Percentiles rank a stretch among this genome's conserved stretches.
phyloP scores from a whole-genome alignment of 371 early-diverging fungal species.

The Mortierella sp. region DNA sequence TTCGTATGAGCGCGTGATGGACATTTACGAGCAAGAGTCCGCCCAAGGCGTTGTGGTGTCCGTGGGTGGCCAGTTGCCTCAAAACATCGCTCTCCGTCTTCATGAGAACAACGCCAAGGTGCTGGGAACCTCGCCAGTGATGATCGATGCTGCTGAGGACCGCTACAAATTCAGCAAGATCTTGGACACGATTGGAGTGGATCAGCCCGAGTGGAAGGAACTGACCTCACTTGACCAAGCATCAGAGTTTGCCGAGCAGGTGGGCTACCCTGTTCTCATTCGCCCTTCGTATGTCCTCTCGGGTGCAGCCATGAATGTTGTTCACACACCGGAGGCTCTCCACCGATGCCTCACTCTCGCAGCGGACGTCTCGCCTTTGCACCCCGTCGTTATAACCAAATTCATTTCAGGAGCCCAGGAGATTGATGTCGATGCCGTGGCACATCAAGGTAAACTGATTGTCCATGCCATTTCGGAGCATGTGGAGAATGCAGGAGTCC shows the following conservation, averaged over 20 bases:
- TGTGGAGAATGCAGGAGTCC: constrained; percentile 96
- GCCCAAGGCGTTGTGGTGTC: constrained; percentile 85
- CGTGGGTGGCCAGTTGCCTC: constrained; percentile 93
- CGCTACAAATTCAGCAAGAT: constrained; percentile 92
- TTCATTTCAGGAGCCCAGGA: constrained; percentile 94
- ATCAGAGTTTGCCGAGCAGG: constrained; percentile 79
- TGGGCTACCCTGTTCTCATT: constrained; percentile 92
- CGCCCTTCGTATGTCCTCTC: constrained; percentile 96
- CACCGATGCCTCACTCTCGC: constrained; percentile 81
- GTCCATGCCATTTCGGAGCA: constrained; percentile 93
- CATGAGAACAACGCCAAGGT: constrained; percentile 76
- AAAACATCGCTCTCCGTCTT: constrained; percentile 92
- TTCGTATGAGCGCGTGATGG: constrained; percentile 89
- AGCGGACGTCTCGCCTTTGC: constrained; percentile 86
- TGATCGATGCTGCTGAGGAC: constrained; percentile 93
- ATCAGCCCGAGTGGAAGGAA: constrained; percentile 96
- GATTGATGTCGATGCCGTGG: constrained; percentile 94
- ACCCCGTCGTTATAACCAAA: constrained; percentile 95
- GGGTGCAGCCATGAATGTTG: constrained; percentile 97
- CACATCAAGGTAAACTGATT: constrained; percentile 81
- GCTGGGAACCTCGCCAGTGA: constrained; percentile 90
- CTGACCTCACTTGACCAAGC: constrained; percentile 85
- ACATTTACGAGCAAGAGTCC: constrained; percentile 89
- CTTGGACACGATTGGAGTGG: constrained; percentile 89
- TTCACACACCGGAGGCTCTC: constrained; percentile 77